Conservation (phyloP, 1,284 basidiomycete genomes). For the Sporisorium scitamineum region DNA sequence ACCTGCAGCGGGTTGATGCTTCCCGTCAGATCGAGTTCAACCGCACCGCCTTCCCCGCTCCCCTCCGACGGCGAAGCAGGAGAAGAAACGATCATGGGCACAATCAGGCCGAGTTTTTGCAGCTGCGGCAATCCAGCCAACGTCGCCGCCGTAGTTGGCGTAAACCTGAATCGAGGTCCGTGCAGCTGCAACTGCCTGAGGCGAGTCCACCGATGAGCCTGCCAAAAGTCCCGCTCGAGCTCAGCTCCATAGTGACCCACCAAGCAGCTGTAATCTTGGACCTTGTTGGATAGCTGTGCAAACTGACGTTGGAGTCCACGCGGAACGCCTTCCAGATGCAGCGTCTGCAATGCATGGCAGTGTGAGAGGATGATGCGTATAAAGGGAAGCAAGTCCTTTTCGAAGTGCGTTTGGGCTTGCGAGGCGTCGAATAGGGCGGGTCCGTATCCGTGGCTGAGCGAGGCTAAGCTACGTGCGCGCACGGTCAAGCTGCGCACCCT, state of each 20-base stretch:
- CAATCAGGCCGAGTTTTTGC: slow-evolving; percentile 19
- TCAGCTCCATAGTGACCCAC: slow-evolving; percentile 34
- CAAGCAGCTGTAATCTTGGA: slow-evolving; percentile 18
- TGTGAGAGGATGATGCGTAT: slow-evolving; percentile 20
- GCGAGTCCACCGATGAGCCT: slow-evolving; percentile 8
- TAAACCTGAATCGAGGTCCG: slow-evolving; percentile 33
- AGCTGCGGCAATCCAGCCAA: slow-evolving; percentile 19
- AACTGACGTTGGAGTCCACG: slow-evolving; percentile 5
- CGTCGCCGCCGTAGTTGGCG: neutral
- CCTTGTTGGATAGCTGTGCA: neutral
- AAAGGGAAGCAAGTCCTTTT: slow-evolving; percentile 13
- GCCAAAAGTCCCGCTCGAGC: slow-evolving; percentile 34
- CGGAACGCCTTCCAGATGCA: slow-evolving; percentile 34
- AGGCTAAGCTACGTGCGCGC: slow-evolving; percentile 8
- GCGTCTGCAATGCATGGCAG: slow-evolving; percentile 3
- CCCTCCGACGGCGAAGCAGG: neutral
- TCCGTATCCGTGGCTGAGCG: slow-evolving; percentile 4
- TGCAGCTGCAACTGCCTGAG: slow-evolving; percentile 35
- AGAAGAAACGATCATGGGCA: slow-evolving; percentile 24
- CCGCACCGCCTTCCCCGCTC: neutral
- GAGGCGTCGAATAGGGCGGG: slow-evolving; percentile 44
- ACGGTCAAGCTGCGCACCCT: slow-evolving; percentile 16
- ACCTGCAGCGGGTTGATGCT: slow-evolving; percentile 35
- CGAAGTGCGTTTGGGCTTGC: slow-evolving; percentile 36
- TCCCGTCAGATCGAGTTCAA: slow-evolving; percentile 11